Conservation (phyloP, 768 basidiomycete species). For the Russula sp. region DNA sequence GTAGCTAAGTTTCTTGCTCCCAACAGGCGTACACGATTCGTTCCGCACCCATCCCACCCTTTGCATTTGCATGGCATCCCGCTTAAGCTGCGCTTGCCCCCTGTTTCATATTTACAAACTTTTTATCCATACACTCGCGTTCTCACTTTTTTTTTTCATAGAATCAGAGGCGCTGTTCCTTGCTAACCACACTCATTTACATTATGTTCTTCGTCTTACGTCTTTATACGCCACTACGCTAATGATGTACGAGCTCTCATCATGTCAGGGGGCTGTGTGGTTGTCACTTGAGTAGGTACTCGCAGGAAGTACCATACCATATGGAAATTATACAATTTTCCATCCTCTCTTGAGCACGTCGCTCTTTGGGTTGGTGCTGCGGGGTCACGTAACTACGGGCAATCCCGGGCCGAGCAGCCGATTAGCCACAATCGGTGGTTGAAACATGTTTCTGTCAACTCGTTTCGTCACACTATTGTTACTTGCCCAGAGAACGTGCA, state of each 20-base stretch:
- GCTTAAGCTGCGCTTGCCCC: background rate
- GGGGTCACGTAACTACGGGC: background rate
- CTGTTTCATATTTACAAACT: background rate
- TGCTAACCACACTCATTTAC: background rate
- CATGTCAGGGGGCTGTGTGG: background rate
- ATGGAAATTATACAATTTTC: background rate
- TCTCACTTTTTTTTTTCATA: background rate
- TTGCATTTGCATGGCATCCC: too few relatives aligned
- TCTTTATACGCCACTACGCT: background rate
- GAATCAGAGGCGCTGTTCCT: background rate
- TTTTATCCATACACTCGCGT: background rate
- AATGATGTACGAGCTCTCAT: constrained; percentile 5
- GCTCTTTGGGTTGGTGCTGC: background rate
- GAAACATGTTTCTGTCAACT: too few relatives aligned
- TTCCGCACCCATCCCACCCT: background rate
- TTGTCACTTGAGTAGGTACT: background rate
- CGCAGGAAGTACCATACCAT: background rate
- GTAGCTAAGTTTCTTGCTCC: too few relatives aligned
- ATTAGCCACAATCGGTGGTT: too few relatives aligned
- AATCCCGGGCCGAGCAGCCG: too few relatives aligned
- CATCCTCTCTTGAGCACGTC: too few relatives aligned
- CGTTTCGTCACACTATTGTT: too few relatives aligned
- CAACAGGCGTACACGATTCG: background rate
- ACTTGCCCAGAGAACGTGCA: too few relatives aligned
- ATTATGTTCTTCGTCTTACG: constrained; percentile 1